phyloP scores from a whole-genome alignment of 306 rosid genomes.

The Corylus avellana region DNA sequence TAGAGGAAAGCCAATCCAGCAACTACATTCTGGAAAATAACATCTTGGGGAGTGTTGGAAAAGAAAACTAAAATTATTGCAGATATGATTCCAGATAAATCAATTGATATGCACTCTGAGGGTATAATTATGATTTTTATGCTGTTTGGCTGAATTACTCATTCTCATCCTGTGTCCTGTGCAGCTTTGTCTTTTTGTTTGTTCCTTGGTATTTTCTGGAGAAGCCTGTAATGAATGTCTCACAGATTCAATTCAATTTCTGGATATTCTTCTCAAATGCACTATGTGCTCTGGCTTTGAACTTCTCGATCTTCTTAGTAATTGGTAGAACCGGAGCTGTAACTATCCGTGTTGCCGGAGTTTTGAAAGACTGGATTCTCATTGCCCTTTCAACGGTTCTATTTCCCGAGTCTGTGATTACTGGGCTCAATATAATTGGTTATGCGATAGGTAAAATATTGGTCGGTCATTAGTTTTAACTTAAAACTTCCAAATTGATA shows the following conservation, averaged over 20 bases:
- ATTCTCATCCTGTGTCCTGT: slow-evolving; percentile 24
- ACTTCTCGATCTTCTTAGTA: slow-evolving; percentile 89
- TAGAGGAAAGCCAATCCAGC: not conserved
- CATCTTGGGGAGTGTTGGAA: not conserved
- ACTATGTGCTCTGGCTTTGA: slow-evolving; percentile 89
- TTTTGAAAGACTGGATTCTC: slow-evolving; percentile 92
- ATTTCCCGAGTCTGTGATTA: slow-evolving; percentile 90
- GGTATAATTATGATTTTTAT: not conserved
- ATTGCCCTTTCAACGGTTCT: slow-evolving; percentile 93
- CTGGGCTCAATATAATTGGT: slow-evolving; percentile 89
- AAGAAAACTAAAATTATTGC: not conserved
- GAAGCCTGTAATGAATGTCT: slow-evolving; percentile 76
- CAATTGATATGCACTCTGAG: not conserved
- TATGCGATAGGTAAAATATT: slow-evolving; percentile 74
- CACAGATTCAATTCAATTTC: slow-evolving; percentile 91
- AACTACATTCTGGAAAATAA: not conserved
- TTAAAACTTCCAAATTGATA: not conserved
- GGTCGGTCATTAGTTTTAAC: not conserved
- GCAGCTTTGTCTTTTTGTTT: slow-evolving; percentile 89
- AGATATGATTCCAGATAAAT: slow-evolving; percentile 4
- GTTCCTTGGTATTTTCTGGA: slow-evolving; percentile 94
- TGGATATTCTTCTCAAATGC: slow-evolving; percentile 96
- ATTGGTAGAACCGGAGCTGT: slow-evolving; percentile 98
- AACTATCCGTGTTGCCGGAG: slow-evolving; percentile 92
- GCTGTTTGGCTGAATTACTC: slow-evolving; percentile 13